These are phyloP conservation scores for Umbelopsis sp. DNA, from an alignment of 192 early-diverging fungal species.

Conservation along the genomic window DNA sequence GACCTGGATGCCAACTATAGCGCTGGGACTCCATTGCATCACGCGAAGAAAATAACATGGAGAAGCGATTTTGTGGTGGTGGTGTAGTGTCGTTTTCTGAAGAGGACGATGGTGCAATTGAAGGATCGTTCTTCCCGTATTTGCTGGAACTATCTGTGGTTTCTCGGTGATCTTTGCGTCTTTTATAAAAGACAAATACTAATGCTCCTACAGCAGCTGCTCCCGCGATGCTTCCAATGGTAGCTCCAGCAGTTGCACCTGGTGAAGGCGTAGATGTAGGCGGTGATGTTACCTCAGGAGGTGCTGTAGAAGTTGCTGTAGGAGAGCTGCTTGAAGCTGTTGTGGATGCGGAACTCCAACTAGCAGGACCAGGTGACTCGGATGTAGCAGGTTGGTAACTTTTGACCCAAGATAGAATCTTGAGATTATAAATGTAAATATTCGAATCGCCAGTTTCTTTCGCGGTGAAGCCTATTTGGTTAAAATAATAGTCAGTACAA, in stretches of 20 bases:
- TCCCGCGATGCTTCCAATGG: conserved; percentile 11
- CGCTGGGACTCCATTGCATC: not conserved
- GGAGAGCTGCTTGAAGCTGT: not conserved
- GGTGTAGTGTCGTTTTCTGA: not conserved
- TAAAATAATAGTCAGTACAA: not conserved
- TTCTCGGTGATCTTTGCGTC: not conserved
- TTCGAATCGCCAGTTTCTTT: conserved; percentile 12
- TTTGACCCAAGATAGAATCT: conserved; percentile 21
- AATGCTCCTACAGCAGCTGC: not conserved
- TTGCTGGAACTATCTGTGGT: not conserved
- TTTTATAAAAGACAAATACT: not conserved
- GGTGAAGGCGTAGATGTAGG: not conserved
- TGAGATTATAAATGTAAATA: conserved; percentile 27
- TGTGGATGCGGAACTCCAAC: not conserved
- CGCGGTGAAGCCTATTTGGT: not conserved
- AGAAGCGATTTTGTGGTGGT: not conserved
- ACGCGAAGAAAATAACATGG: not conserved
- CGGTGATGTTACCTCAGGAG: not conserved
- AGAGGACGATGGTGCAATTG: not conserved
- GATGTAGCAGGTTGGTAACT: conserved; percentile 10
- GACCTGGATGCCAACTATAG: not conserved
- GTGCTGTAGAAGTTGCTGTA: not conserved
- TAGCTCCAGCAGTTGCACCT: not conserved
- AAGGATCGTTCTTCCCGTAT: not conserved
- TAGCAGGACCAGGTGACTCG: not conserved